A percentile compares a stretch with the other conserved stretches of the same genome.
phyloP scores from a whole-genome alignment of 371 early-diverging fungal species.

The Mortierella sp. region DNA sequence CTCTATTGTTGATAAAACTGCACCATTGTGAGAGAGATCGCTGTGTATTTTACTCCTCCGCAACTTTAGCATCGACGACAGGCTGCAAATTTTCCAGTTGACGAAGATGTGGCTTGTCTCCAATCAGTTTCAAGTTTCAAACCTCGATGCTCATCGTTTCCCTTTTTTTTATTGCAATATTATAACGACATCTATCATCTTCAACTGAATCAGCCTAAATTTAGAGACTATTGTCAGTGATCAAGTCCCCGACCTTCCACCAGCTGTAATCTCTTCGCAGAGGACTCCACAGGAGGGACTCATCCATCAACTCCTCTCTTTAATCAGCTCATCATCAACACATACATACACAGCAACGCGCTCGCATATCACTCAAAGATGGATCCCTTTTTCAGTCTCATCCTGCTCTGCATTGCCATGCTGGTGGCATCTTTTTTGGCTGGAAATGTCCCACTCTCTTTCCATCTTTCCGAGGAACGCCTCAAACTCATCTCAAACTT shows the following conservation, averaged over 20 bases:
- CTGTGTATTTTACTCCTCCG: too few species aligned
- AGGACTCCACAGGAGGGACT: neutral
- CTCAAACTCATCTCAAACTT: conserved; percentile 85
- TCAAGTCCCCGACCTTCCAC: neutral
- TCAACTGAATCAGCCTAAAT: neutral
- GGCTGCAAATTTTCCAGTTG: too few species aligned
- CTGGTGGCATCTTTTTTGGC: conserved; percentile 88
- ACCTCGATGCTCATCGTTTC: too few species aligned
- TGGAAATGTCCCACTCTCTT: conserved; percentile 87
- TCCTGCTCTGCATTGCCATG: conserved; percentile 85
- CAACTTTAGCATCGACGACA: too few species aligned
- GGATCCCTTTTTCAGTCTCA: conserved; percentile 77
- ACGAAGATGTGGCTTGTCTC: too few species aligned
- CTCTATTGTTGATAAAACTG: too few species aligned
- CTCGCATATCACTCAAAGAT: conserved; percentile 44
- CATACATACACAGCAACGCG: neutral
- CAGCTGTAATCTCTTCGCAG: neutral
- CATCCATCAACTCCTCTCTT: neutral
- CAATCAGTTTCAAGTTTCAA: too few species aligned
- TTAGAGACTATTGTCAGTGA: neutral
- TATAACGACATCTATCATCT: neutral
- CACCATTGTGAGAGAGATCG: too few species aligned
- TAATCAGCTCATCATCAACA: neutral
- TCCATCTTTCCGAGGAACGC: conserved; percentile 80
- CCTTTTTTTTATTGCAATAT: neutral